phyloP scores from a whole-genome alignment of 2,329 filamentous ascomycete species.

The Neopestalotiopsis rosae region DNA sequence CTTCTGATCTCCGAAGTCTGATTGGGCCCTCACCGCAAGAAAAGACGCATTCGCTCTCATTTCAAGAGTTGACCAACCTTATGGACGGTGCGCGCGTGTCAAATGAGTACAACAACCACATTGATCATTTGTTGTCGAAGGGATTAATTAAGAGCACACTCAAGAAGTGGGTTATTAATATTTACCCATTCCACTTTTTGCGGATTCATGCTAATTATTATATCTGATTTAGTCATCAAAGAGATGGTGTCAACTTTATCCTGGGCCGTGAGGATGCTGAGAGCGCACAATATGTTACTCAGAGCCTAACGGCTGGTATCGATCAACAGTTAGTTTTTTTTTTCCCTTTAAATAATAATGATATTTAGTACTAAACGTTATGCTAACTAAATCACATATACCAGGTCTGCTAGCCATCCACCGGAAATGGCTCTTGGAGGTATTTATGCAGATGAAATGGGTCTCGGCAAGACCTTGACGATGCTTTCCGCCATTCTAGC shows the following conservation, averaged over 20 bases:
- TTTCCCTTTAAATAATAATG: background rate
- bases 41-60: background rate
- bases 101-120: background rate
- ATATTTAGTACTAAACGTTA: background rate
- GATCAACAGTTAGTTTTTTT: background rate
- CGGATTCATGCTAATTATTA: background rate
- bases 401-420: background rate
- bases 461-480: conserved; percentile 14
- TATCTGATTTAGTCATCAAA: conserved; percentile 6
- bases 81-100: background rate
- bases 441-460: conserved; percentile 15
- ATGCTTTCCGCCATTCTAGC: conserved; percentile 8
- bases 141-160: background rate
- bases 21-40: background rate
- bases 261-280: conserved; percentile 7
- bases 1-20: background rate
- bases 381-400: background rate
- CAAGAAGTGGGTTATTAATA: background rate
- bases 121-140: background rate
- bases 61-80: background rate
- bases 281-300: background rate
- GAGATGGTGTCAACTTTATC: conserved; percentile 15
- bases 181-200: no score
- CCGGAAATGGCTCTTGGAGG: conserved; percentile 1
- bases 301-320: background rate